These are phyloP conservation scores for Paramecium biaurelia DNA, from an alignment of 73 alveolate genomes.

Conservation along the genomic window DNA sequence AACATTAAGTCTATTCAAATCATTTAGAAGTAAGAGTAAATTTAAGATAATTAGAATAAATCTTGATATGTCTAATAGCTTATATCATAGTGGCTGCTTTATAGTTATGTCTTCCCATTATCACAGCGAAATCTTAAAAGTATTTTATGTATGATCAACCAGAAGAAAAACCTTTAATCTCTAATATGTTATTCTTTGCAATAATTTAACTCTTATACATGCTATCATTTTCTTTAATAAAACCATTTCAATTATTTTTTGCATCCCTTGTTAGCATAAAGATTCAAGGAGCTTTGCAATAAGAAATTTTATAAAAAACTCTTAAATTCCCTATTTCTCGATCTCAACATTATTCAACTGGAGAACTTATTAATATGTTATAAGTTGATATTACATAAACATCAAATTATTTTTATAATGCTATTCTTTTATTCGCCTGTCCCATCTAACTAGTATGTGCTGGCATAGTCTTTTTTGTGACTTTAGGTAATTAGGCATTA, in stretches of 20 bases:
- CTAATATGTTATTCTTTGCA: neutral
- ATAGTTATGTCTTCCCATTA: neutral
- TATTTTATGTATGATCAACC: neutral
- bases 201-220: neutral
- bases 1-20: neutral
- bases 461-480: neutral
- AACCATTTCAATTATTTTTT: neutral
- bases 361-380: neutral
- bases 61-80: neutral
- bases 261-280: neutral
- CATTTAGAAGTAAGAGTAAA: neutral
- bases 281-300: neutral
- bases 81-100: neutral
- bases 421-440: neutral
- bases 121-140: neutral
- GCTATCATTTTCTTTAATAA: neutral
- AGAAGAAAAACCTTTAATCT: neutral
- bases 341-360: neutral
- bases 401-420: neutral
- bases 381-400: neutral
- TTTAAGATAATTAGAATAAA: neutral
- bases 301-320: neutral
- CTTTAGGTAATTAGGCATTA: neutral
- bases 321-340: neutral
- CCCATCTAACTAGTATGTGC: neutral